Base-by-base conservation (phyloP, 371 early-diverging fungal species). In the Apophysomyces sp. region DNA sequence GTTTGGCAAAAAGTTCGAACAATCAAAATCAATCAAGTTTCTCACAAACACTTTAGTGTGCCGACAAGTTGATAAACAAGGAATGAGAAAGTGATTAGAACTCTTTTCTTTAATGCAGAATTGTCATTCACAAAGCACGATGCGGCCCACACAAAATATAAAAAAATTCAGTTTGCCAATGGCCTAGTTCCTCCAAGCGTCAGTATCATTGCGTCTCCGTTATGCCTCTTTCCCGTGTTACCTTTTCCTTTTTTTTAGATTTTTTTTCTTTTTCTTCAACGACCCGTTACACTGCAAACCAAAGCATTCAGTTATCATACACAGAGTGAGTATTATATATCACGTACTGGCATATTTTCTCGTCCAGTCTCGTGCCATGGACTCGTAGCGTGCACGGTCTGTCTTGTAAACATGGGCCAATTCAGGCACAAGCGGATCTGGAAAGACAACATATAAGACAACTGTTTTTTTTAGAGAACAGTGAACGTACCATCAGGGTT, bases 391-490 rank as follows among this genome's bases (percentile, higher is more conserved):
- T 28, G 86, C 61, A 60, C 92, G 88, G 72, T 99, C 98, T 39
- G 93, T 94, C 86, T 97, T 96, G 89, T 95, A 99, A 16, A 91
- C 78, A 69, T 97, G 96, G 55, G 98, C 99, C 71, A 98, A 92
- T 78, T 99, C 98, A 40, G 98, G 97, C 16, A 98, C 95, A 55
- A 98, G 89, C 24, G 99, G 94, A 69, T 92, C 91, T 75, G 62
- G 21, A 59, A 11, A 63, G 18, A 11, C n/a, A n/a, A 32, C 15
- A 52, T 28, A 27, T 16, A 3, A 60, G n/a, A 56, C 31, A 55
- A 59, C 6, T 16, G 39, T 5, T 12, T 12, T 52, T 18, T 31
- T 56, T 29, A 13, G 15, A 53, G 12, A 4, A 39, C n/a, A 26
- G 57, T 18, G 28, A 30, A 58, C 80, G 62, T 69, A 78, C 78